These are phyloP conservation scores for Pythium apleroticum DNA, from an alignment of 352 stramenopile genomes.

Conservation along the genomic window DNA sequence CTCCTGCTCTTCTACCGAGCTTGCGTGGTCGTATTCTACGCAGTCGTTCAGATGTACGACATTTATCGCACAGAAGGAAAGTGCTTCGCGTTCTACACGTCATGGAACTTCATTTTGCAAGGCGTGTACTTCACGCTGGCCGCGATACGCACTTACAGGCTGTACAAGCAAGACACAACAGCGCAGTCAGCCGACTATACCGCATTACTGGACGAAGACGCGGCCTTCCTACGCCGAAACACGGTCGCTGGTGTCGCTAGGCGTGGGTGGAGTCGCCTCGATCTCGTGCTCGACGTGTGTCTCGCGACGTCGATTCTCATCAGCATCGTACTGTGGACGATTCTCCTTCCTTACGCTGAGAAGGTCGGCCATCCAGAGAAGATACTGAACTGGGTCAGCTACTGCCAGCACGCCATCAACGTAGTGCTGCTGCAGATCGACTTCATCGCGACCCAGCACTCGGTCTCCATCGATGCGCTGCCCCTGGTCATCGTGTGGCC, in stretches of 20 bases:
- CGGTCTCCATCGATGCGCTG: constrained; percentile 53
- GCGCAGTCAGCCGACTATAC: constrained; percentile 30
- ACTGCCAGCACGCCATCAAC: constrained; percentile 78
- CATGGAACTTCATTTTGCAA: constrained; percentile 85
- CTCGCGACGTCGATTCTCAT: constrained; percentile 71
- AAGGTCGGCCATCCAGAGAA: constrained; percentile 43
- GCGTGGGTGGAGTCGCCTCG: constrained; percentile 52
- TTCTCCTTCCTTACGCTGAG: constrained; percentile 68
- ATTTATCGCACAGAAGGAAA: constrained; percentile 44
- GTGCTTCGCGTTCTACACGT: constrained; percentile 80
- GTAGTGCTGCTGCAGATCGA: constrained; percentile 68
- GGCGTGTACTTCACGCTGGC: constrained; percentile 57
- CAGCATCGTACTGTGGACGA: constrained; percentile 65
- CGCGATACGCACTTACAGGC: constrained; percentile 29
- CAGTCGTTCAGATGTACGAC: constrained; percentile 58
- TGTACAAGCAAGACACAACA: constrained; percentile 30
- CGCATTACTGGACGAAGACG: constrained; percentile 45
- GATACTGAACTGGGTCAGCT: constrained; percentile 78
- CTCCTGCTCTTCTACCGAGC: constrained; percentile 43
- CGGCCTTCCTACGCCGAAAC: constrained; percentile 14
- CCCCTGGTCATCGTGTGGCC: constrained; percentile 63
- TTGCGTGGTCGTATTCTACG: constrained; percentile 45
- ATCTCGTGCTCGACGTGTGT: constrained; percentile 70
- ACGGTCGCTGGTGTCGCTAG: constrained; percentile 16
- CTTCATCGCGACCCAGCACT: constrained; percentile 51